These are phyloP conservation scores for Paxillus involutus DNA, from an alignment of 768 basidiomycete genomes.

Conservation along the genomic window DNA sequence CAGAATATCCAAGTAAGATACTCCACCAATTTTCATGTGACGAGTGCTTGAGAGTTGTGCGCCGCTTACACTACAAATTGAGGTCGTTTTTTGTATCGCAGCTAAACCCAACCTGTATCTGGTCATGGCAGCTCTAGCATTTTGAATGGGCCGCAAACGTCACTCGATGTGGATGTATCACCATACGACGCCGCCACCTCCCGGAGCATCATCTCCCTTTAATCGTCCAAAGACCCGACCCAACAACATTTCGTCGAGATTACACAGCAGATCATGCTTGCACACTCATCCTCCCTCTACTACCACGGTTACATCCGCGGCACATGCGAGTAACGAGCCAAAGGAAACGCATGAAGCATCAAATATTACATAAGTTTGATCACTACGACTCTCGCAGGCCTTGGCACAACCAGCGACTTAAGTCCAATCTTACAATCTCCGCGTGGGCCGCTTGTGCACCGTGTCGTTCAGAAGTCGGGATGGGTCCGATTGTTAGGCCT, in stretches of 20 bases:
- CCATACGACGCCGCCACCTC: conserved; percentile 9
- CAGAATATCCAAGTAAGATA: neutral
- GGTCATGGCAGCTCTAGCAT: conserved; percentile 25
- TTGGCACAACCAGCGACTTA: too few species aligned
- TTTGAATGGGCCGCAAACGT: conserved; percentile 18
- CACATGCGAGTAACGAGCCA: neutral
- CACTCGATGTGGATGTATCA: conserved; percentile 18
- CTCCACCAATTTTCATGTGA: conserved; percentile 48
- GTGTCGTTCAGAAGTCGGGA: too few species aligned
- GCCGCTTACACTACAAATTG: too few species aligned
- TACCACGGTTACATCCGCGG: neutral
- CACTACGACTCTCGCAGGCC: too few species aligned
- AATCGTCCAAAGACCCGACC: conserved; percentile 5
- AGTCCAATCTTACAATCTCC: too few species aligned
- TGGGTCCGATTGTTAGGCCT: too few species aligned
- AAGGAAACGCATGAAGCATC: neutral
- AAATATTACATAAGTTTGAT: too few species aligned
- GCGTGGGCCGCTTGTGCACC: too few species aligned
- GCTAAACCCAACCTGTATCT: conserved; percentile 20
- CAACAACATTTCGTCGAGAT: conserved; percentile 6
- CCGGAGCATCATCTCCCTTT: conserved; percentile 1
- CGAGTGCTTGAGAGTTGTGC: conserved; percentile 8
- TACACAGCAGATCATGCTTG: conserved; percentile 18
- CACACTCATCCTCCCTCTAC: conserved; percentile 9
- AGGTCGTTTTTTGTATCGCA: too few species aligned